Evolutionary conservation across 257 asterid species (phyloP).

Genomic region (Gentiana straminea): DNA sequence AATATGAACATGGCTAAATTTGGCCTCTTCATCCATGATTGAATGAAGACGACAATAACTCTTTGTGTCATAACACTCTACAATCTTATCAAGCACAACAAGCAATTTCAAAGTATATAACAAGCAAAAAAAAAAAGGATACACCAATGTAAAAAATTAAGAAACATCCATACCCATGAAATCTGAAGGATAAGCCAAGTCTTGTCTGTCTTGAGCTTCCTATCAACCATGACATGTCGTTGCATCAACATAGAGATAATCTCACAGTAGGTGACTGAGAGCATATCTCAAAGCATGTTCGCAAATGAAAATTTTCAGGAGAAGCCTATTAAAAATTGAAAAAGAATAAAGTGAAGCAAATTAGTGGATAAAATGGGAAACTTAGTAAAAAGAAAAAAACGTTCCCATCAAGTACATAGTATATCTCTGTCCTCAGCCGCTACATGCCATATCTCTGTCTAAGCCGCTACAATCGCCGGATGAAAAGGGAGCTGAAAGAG

Average conservation of each 20-base stretch:
- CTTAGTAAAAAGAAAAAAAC: too few relatives aligned
- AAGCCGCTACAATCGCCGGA: too few relatives aligned
- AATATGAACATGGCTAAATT: conserved; percentile 19
- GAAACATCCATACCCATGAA: conserved; percentile 47
- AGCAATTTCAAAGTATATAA: too few relatives aligned
- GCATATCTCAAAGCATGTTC: conserved; percentile 74
- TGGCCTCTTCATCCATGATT: conserved; percentile 65
- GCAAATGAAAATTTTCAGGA: too few relatives aligned
- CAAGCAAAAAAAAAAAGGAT: too few relatives aligned
- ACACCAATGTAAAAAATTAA: background rate
- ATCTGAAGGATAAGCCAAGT: conserved; percentile 66
- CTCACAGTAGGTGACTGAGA: conserved; percentile 53
- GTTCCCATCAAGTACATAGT: too few relatives aligned
- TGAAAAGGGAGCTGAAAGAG: too few relatives aligned
- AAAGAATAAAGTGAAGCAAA: too few relatives aligned
- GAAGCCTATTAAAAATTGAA: too few relatives aligned
- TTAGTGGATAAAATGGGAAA: too few relatives aligned
- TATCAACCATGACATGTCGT: conserved; percentile 63
- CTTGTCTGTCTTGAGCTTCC: conserved; percentile 70
- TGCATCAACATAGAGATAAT: conserved; percentile 60
- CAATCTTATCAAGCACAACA: background rate
- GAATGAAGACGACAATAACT: conserved; percentile 68
- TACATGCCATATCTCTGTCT: too few relatives aligned
- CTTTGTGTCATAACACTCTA: conserved; percentile 76
- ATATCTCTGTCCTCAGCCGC: too few relatives aligned